Base-by-base conservation (phyloP, 2,329 filamentous ascomycete genomes). In the Aureobasidium sp. region DNA sequence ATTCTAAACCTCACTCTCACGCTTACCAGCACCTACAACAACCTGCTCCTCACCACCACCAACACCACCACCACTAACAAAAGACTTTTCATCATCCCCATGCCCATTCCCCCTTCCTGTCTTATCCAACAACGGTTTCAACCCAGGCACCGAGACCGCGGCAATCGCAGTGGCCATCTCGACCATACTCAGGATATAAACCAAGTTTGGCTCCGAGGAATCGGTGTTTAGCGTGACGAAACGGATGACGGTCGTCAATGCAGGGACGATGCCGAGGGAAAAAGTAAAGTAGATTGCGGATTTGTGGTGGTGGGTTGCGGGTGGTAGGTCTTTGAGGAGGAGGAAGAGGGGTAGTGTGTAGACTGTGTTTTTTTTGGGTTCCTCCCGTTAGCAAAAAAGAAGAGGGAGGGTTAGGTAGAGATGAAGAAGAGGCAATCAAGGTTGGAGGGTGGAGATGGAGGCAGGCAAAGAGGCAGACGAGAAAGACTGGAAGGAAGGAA, bases 331-430 rank as follows among this genome's bases (percentile, higher is more conserved):
- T 12, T 65, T 65, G 48, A 68, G 56, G 29, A 68, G 56, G 29
- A 68, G 55, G 21, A 62, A 60, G 11, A 67, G 57, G 2, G 66
- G 66, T 1, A 68, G 60, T 0, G 64, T 58, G 47, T 68, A 68
- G 16, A 68, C 66, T 68, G 24, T 0, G 16, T 6, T n/a, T 10
- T 11, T 17, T 2, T 3, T 42, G 7, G n/a, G 27, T 10, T 16
- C 17, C 6, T 10, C 11, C 7, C 2, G 49, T n/a, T 8, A 1
- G n/a, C 6, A 10, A 2, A 38, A n/a, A 10, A 39, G 1, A 14
- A 21, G 22, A n/a, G 17, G 2, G 10, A 10, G 4, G 25, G 19
- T n/a, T n/a, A n/a, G n/a, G n/a, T n/a, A n/a, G n/a, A n/a, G n/a
- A n/a, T n/a, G n/a, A n/a, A n/a, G 3, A 17, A 8, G 27, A 11